Base-by-base conservation (phyloP, 2,329 filamentous ascomycete species). In the Penicillium sp. region DNA sequence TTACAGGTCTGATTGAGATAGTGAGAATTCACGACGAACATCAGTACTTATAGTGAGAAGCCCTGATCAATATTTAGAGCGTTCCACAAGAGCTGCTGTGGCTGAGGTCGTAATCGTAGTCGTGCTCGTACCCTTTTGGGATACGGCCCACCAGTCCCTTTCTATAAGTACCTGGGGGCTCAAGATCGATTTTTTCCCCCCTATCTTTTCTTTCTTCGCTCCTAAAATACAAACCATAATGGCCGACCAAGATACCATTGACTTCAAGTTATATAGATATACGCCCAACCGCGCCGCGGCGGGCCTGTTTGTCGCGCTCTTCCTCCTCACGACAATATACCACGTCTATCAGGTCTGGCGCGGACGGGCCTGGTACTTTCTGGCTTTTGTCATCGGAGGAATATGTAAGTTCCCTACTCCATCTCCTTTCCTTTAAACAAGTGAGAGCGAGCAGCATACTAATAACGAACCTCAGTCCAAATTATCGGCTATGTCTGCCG, bases 341-440 rank as follows among this genome's bases (percentile, higher is more conserved):
- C 69, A 66, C 46, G 48, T 46, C 13, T 66, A 60, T 45, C 66
- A 69, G 51, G 53, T 71, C 31, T 57, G 19, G 58, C 63, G 38
- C 60, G 62, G 49, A 65, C 63, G 48, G 17, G 29, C 21, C 26
- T 70, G 68, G 65, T 71, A 68, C 58, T 69, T 69, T 52, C 65
- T 56, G 19, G 65, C 74, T 78, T 82, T 85, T 65, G 75, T 84
- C 61, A 66, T 77, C 4, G 69, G 82, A 17, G 61, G 65, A 26
- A 21, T 63, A 21, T 69, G 69, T 71, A 38, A 30, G 68, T 41
- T 15, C 13, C 11, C 31, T 9, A 35, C 13, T 35, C 11, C 35
- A 6, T 15, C 5, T 15, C 3, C 2, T 15, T 3, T 3, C 15
- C 15, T 11, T 41, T 15, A 41, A 41, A 2, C 35, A 38, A 21